Base-by-base conservation (phyloP, 176 grass and related monocot genomes). In the Oryza rufipogon region DNA sequence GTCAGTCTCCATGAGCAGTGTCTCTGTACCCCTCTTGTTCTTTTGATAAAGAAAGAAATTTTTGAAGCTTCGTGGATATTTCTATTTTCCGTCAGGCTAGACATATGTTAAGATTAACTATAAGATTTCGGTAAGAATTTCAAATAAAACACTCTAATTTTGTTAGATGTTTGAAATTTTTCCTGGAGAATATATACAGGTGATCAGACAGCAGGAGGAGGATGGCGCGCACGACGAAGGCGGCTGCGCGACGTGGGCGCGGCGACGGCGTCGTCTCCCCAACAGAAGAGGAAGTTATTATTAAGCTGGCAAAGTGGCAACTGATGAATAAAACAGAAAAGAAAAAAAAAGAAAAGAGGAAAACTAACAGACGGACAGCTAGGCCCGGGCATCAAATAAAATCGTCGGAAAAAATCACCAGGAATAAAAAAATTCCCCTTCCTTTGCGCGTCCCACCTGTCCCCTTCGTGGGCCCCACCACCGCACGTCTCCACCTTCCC, bases 161-260 rank as follows among this genome's bases (percentile, higher is more conserved):
- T 56, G 17, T 5, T 56, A 56, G 2, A 54, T 54, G 3, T 60
- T n/a, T 1, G 54, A n/a, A 60, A 9, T 0, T 60, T 60, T 60
- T 60, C 49, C 19, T n/a, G 6, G 7, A n/a, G 6, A 60, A 60
- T 20, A 60, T 61, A 9, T 19, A 20, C 19, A 44, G 14, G 4
- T 56, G 52, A 61, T 20, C 19, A 61, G 54, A 19, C 19, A 10
- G 7, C 19, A 61, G 7, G 20, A 54, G 51, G 51, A 56, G 52
- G 49, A 71, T 86, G 88, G 83, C 67, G 58, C 56, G 79, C 83
- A 90, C 83, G 88, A 90, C 73, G 26, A n/a, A 28, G 79, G 74
- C 83, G 33, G 26, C 78, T 51, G 15, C 36, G 71, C 79, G 39
- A 86, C 79, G 88, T 83, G 88, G 51, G 45, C 47, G 45, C 68